Evolutionary conservation across 2,329 filamentous ascomycete species (phyloP).

Genomic region (Periconia sp.): DNA sequence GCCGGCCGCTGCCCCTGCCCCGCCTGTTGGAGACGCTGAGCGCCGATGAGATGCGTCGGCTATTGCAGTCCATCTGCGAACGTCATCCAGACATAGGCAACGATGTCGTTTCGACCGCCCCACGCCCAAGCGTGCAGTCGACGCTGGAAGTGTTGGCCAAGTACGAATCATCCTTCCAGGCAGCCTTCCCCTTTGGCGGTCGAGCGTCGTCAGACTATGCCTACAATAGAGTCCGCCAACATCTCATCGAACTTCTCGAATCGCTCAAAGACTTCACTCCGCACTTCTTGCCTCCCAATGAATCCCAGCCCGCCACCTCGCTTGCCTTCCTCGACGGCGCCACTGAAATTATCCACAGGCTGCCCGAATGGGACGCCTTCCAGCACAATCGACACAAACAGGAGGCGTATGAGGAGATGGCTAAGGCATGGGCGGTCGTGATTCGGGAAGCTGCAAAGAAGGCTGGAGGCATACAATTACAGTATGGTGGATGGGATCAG

Average conservation of each 20-base stretch:
- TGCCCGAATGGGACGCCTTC: constrained; percentile 90
- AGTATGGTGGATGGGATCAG: constrained; percentile 92
- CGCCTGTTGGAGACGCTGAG: constrained; percentile 95
- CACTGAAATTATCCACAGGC: constrained; percentile 85
- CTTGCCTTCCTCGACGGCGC: constrained; percentile 88
- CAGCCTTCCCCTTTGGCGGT: constrained; percentile 83
- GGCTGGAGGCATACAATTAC: constrained; percentile 86
- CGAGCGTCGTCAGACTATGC: constrained; percentile 88
- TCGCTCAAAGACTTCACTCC: constrained; percentile 93
- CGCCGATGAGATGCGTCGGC: constrained; percentile 78
- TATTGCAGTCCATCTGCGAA: constrained; percentile 91
- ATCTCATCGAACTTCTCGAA: constrained; percentile 80
- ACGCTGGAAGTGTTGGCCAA: constrained; percentile 80
- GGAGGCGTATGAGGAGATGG: constrained; percentile 94
- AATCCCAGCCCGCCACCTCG: constrained; percentile 81
- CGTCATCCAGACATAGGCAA: constrained; percentile 83
- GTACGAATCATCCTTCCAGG: constrained; percentile 79
- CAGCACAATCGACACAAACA: constrained; percentile 92
- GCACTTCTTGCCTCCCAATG: constrained; percentile 91
- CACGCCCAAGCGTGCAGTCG: constrained; percentile 82
- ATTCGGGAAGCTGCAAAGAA: constrained; percentile 90
- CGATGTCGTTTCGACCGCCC: constrained; percentile 83
- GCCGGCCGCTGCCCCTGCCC: constrained; percentile 68
- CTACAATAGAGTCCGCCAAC: constrained; percentile 88
- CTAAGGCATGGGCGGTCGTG: constrained; percentile 89